phyloP scores from a whole-genome alignment of 371 early-diverging fungal genomes.

The Rhizomucor pusillus region DNA sequence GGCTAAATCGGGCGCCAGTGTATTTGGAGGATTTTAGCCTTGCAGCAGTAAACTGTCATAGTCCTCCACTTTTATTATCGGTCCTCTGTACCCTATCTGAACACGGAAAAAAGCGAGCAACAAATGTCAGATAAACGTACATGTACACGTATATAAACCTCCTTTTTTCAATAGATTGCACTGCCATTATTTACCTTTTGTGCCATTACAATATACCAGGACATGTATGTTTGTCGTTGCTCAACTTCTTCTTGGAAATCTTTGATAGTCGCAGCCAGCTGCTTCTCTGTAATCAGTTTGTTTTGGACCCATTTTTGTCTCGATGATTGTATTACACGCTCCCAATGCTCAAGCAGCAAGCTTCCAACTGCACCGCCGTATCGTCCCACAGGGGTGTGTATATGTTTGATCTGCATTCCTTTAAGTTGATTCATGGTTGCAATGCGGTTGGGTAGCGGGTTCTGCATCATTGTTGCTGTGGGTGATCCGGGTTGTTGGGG shows the following conservation, averaged over 20 bases:
- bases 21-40: conserved; percentile 38
- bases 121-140: neutral
- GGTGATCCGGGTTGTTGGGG: conserved; percentile 6
- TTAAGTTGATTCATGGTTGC: conserved; percentile 30
- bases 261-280: conserved; percentile 26
- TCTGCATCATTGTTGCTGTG: conserved; percentile 6
- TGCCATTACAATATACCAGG: conserved; percentile 49
- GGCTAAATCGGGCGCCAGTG: conserved; percentile 33
- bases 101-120: neutral
- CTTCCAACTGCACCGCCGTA: conserved; percentile 36
- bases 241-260: conserved; percentile 33
- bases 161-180: neutral
- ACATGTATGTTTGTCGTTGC: conserved; percentile 40
- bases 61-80: conserved; percentile 38
- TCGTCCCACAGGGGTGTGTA: conserved; percentile 40
- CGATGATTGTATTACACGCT: conserved; percentile 25
- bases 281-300: conserved; percentile 34
- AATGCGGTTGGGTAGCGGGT: conserved; percentile 44
- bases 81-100: conserved; percentile 38
- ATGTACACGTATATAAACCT: neutral
- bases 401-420: conserved; percentile 42
- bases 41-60: conserved; percentile 7
- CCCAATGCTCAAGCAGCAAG: conserved; percentile 40
- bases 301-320: conserved; percentile 32
- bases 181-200: conserved; percentile 23